phyloP scores from a whole-genome alignment of 192 early-diverging fungal species.

The Glomus cerebriforme region DNA sequence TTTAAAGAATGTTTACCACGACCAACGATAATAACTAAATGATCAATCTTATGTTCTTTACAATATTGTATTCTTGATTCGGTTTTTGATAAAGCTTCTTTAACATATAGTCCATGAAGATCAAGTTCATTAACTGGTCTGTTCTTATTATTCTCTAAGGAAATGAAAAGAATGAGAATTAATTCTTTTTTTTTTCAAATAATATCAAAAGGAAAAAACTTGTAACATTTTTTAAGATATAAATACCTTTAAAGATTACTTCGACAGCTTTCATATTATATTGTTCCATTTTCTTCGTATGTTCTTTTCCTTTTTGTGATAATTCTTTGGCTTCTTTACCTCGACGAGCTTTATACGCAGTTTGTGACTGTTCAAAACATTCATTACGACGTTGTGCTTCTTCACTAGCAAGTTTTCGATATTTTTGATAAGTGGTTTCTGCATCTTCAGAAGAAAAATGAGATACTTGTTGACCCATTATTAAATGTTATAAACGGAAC shows the following conservation, averaged over 20 bases:
- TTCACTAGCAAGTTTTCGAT: constrained; percentile 7
- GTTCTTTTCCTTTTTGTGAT: constrained; percentile 55
- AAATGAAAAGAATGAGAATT: neutral
- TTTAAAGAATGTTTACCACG: constrained; percentile 57
- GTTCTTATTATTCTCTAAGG: constrained; percentile 46
- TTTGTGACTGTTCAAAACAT: constrained; percentile 6
- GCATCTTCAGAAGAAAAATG: neutral
- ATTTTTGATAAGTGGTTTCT: neutral
- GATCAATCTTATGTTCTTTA: constrained; percentile 41
- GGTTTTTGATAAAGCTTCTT: constrained; percentile 57
- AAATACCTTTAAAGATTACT: constrained; percentile 49
- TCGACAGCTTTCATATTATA: constrained; percentile 59
- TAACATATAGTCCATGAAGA: constrained; percentile 69
- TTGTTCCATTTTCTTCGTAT: constrained; percentile 56
- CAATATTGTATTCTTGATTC: constrained; percentile 54
- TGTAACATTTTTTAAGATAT: neutral
- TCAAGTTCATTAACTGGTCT: constrained; percentile 57
- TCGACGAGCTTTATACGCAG: neutral
- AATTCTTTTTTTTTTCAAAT: neutral
- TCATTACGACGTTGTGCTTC: constrained; percentile 15
- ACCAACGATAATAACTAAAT: constrained; percentile 67
- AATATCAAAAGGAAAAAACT: neutral
- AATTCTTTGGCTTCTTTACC: constrained; percentile 37
- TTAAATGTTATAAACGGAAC: neutral
- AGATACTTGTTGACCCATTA: neutral